Evolutionary conservation across 257 asterid genomes (phyloP), one percentile per base, ranked within the genome.

Genomic region (Solanum piurae): DNA sequence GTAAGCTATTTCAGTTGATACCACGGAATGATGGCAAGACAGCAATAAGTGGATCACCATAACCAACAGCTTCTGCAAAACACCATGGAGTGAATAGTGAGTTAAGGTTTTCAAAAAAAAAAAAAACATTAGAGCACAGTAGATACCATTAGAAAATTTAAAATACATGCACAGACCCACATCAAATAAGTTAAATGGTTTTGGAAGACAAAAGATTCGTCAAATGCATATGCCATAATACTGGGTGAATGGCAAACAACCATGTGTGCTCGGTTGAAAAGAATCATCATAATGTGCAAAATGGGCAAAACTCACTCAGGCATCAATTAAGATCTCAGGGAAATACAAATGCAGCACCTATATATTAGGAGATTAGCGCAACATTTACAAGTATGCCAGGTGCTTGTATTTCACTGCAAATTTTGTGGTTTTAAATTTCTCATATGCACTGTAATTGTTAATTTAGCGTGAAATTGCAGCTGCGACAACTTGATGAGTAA

Each of bases 11-110:
- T 93, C 90, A 92, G 91, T 83, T 86, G 93, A 92, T 92, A 64
- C 88, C 95, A 33, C 87, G 95, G 87, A 93, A 92, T 34, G 93
- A 91, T 16, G 93, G 93, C 83, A 90, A 85, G 12, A 92, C 92
- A 11, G 93, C 94, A 27, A 92, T 76, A 20, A 92, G 90, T 18
- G 94, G 92, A 87, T 92, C 94, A 49, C 94, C 94, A 82, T 88
- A 92, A 36, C 94, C 96, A 83, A 89, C 93, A 83, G 96, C 91
- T 83, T 94, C 96, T 94, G 94, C 36, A 89, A 69, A 83, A 27
- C 29, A 82, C 69, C 85, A 80, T 9, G 13, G 10, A 44, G 11
- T 80, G 38, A 49, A 49, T 5, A 9, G 42, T 31, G 86, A 82
- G 29, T 82, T 49, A 42, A 31, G 44, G 21, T 49, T 29, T 29